Percentiles rank a stretch among this genome's conserved stretches.
phyloP scores from a whole-genome alignment of 257 asterid species.

The Solanum commersonii region DNA sequence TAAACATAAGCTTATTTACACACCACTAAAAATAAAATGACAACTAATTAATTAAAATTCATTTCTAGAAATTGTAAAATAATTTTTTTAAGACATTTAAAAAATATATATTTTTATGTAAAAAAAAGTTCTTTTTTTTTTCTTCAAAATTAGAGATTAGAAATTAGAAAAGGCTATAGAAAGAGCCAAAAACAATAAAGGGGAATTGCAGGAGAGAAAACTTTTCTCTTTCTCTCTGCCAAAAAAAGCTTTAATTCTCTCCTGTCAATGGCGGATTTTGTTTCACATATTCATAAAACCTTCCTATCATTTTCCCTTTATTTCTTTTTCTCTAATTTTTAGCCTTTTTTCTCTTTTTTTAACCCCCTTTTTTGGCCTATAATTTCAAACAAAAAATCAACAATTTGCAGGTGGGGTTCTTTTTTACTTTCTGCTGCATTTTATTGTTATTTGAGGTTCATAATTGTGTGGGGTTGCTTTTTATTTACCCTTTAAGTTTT shows the following conservation, averaged over 20 bases:
- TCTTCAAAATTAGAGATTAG: neutral
- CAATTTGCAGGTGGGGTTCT: neutral
- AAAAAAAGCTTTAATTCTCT: neutral
- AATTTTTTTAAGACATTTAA: neutral
- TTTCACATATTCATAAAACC: slow-evolving; percentile 14
- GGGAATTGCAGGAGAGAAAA: slow-evolving; percentile 8
- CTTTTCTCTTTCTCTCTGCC: slow-evolving; percentile 18
- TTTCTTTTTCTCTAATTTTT: neutral
- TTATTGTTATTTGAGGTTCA: neutral
- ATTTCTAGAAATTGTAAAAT: neutral
- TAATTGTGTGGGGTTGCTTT: neutral
- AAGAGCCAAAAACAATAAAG: neutral
- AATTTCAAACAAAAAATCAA: neutral
- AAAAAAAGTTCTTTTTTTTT: neutral
- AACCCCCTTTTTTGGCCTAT: neutral
- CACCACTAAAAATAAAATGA: neutral
- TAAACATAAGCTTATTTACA: neutral
- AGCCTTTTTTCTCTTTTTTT: neutral
- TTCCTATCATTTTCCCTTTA: slow-evolving; percentile 3
- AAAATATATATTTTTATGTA: neutral
- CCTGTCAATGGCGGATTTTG: slow-evolving; percentile 20
- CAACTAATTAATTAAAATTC: neutral
- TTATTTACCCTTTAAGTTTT: neutral
- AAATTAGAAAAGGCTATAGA: neutral
- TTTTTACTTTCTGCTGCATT: neutral